Base-by-base conservation (phyloP, 2,329 filamentous ascomycete species). In the Orbilia brochopaga region DNA sequence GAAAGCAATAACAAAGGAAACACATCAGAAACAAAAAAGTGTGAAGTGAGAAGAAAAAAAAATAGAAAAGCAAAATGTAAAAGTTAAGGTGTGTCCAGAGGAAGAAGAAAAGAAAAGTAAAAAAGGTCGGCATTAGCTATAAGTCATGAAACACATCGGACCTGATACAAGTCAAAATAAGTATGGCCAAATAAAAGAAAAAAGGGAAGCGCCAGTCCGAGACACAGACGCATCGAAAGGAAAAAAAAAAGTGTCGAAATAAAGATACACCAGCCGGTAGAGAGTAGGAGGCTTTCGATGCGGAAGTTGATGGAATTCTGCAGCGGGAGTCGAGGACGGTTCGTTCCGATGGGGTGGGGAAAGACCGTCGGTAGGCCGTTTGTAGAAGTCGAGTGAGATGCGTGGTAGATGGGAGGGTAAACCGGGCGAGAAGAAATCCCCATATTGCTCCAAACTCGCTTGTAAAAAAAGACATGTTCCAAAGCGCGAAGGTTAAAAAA, bases 121-220 rank as follows among this genome's bases (percentile, higher is more conserved):
- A 50, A 40, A 27, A 19, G 57, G 51, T 65, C 55, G 53, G 64
- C 67, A 72, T 72, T 65, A 70, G 57, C 56, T 70, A 54, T 64
- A 70, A 72, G 60, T 72, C 67, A 57, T 72, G 44, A 72, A 65
- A 63, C 60, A 72, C 67, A 72, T 72, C 44, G 65, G 60, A 72
- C 65, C 60, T 65, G 40, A 65, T 54, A 55, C 60, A 65, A 52
- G 37, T 44, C 51, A 40, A 50, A 64, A 51, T 57, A 42, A 32
- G 17, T 42, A 57, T 57, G 27, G 44, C 35, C 61, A n/a, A n/a
- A 23, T 24, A 48, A 48, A 48, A 27, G 17, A 51, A 60, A 44
- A 46, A 52, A 30, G 46, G 46, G 32, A 61, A 61, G 42, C 21
- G 10, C 46, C 40, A 37, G 44, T 52, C 32, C 54, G 54, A 55